Conservation (phyloP, 306 rosid species). For the Quercus berberidifolia region DNA sequence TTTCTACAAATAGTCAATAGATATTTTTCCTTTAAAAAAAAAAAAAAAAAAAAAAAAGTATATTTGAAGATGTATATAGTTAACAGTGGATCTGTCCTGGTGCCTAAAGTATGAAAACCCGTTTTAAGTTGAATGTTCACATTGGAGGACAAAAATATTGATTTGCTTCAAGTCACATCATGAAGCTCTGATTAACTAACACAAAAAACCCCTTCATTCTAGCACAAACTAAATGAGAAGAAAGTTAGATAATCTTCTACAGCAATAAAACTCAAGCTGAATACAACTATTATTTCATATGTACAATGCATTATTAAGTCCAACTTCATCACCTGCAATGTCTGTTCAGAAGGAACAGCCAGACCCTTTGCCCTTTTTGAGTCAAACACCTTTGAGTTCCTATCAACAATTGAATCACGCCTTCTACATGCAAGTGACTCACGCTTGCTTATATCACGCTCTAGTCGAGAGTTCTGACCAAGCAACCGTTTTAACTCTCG, state of each 20-base stretch:
- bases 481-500: slow-evolving; percentile 73
- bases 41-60: too few relatives aligned
- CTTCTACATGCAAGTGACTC: slow-evolving; percentile 79
- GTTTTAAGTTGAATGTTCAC: not conserved
- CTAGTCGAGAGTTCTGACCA: slow-evolving; percentile 78
- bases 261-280: not conserved
- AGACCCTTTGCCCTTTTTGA: slow-evolving; percentile 49
- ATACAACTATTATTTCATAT: not conserved
- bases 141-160: not conserved
- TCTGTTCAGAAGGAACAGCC: slow-evolving; percentile 46
- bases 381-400: slow-evolving; percentile 57
- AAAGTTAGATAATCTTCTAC: not conserved
- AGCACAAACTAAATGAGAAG: not conserved
- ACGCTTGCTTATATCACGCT: slow-evolving; percentile 70
- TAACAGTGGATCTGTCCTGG: too few relatives aligned
- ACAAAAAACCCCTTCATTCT: not conserved
- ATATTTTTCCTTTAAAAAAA: not conserved
- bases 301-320: not conserved
- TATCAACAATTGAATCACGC: slow-evolving; percentile 61
- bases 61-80: too few relatives aligned
- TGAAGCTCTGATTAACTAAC: not conserved
- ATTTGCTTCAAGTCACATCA: not conserved
- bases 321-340: slow-evolving; percentile 53
- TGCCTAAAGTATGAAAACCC: not conserved
- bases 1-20: not conserved